A percentile compares a stretch with the other conserved stretches of the same genome.
These are phyloP conservation scores for Lodderomyces orthopsilosis DNA, from an alignment of 1,139 yeast species.

Conservation along the genomic window DNA sequence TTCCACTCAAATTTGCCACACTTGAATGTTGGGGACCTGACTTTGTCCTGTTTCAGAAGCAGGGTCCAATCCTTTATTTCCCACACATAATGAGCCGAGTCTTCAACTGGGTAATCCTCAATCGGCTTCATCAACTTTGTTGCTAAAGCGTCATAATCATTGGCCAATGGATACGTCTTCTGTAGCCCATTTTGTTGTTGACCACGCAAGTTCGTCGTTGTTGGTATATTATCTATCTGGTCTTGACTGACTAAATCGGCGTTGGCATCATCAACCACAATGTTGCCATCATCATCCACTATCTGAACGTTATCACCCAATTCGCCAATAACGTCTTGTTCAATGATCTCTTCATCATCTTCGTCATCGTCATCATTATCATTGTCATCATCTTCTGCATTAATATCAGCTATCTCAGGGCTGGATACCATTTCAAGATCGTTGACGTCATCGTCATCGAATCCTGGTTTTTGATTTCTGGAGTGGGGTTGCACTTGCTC, in stretches of 20 bases:
- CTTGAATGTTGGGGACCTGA: conserved; percentile 51
- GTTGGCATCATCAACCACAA: conserved; percentile 3
- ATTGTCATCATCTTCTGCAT: conserved; percentile 10
- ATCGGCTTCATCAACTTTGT: conserved; percentile 38
- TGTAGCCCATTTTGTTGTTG: conserved; percentile 2
- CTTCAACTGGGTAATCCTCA: conserved; percentile 43
- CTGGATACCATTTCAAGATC: conserved; percentile 4
- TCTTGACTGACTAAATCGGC: not conserved
- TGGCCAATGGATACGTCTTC: conserved; percentile 24
- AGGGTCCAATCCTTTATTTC: conserved; percentile 61
- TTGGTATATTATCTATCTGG: not conserved
- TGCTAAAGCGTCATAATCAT: conserved; percentile 29
- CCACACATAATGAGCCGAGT: conserved; percentile 62
- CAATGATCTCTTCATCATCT: conserved; percentile 8
- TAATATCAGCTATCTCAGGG: conserved; percentile 13
- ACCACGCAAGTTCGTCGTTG: not conserved
- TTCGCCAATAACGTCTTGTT: conserved; percentile 7
- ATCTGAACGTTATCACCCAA: conserved; percentile 7
- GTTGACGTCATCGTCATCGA: not conserved
- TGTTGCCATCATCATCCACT: conserved; percentile 7
- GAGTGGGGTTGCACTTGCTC: not conserved
- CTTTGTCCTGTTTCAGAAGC: conserved; percentile 47
- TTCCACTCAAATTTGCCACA: conserved; percentile 77
- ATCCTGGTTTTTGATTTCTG: not conserved
- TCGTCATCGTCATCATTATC: conserved; percentile 7